Percentiles rank a stretch among this genome's conserved stretches.
Evolutionary conservation across 768 basidiomycete genomes (phyloP).

Genomic region (Sarcodon aspratus): DNA sequence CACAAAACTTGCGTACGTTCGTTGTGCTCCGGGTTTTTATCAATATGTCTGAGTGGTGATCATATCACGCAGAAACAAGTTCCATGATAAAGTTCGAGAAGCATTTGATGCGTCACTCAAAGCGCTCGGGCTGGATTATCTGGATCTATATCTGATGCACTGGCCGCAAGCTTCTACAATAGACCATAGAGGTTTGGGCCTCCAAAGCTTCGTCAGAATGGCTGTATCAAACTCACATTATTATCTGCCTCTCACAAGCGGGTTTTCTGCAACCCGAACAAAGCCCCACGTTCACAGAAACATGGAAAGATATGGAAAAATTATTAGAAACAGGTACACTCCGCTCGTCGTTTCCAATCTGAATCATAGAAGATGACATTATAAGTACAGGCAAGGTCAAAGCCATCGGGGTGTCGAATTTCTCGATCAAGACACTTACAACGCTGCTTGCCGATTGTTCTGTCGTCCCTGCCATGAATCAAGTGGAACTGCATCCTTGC

Average conservation of each 20-base stretch:
- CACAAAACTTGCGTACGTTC: slow-evolving; percentile 11
- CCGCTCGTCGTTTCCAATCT: slow-evolving; percentile 14
- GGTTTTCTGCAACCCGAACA: neutral
- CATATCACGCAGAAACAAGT: slow-evolving; percentile 20
- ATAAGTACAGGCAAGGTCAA: slow-evolving; percentile 32
- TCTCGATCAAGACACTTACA: slow-evolving; percentile 39
- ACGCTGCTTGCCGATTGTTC: slow-evolving; percentile 17
- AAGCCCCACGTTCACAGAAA: slow-evolving; percentile 13
- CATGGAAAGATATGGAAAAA: slow-evolving; percentile 23
- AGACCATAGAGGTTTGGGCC: slow-evolving; percentile 17
- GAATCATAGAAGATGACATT: slow-evolving; percentile 36
- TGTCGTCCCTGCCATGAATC: slow-evolving; percentile 24
- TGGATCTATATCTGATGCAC: slow-evolving; percentile 34
- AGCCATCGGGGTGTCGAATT: slow-evolving; percentile 51
- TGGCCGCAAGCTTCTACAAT: slow-evolving; percentile 29
- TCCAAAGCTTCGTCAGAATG: neutral
- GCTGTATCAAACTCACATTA: neutral
- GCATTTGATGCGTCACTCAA: slow-evolving; percentile 18
- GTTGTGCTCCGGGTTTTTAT: slow-evolving; percentile 11
- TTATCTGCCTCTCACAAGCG: slow-evolving; percentile 1
- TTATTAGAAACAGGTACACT: slow-evolving; percentile 3
- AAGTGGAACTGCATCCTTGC: slow-evolving; percentile 36
- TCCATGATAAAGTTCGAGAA: slow-evolving; percentile 18
- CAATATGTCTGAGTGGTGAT: slow-evolving; percentile 12
- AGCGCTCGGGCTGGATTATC: slow-evolving; percentile 17